Evolutionary conservation across 371 early-diverging fungal species (phyloP).

Genomic region (Nematocida displodere): DNA sequence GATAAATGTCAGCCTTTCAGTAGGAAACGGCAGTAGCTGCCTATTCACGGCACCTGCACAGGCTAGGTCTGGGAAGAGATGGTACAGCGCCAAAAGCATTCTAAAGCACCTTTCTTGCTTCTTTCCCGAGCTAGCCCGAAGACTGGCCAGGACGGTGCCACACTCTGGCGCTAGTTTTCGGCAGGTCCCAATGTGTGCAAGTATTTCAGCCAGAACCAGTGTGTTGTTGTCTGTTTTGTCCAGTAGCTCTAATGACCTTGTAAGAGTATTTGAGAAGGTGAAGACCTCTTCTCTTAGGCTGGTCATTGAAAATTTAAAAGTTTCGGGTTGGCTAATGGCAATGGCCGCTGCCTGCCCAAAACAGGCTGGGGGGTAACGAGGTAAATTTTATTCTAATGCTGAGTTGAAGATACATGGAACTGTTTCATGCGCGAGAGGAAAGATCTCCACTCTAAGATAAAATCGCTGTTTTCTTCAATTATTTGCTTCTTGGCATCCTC

Average conservation of each 20-base stretch:
- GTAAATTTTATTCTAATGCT: not conserved
- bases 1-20: not conserved
- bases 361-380: no score
- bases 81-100: slow-evolving; percentile 16
- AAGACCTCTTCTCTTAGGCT: not conserved
- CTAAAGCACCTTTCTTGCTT: not conserved
- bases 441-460: slow-evolving; percentile 11
- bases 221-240: not conserved
- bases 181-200: not conserved
- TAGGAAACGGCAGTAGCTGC: not conserved
- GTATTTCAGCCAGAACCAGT: slow-evolving; percentile 11
- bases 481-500: slow-evolving; percentile 37
- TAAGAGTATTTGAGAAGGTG: slow-evolving; percentile 8
- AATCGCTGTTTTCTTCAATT: slow-evolving; percentile 28
- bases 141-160: not conserved
- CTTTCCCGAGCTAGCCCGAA: no score
- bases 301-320: not conserved
- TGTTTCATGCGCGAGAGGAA: slow-evolving; percentile 17
- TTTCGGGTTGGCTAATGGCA: no score
- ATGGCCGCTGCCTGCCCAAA: not conserved
- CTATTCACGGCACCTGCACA: not conserved
- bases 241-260: slow-evolving; percentile 4
- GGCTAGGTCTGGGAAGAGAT: slow-evolving; percentile 4
- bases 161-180: not conserved
- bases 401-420: not conserved